Evolutionary conservation across 441 rosid genomes (phyloP).

Genomic region (Populus hybrid): DNA sequence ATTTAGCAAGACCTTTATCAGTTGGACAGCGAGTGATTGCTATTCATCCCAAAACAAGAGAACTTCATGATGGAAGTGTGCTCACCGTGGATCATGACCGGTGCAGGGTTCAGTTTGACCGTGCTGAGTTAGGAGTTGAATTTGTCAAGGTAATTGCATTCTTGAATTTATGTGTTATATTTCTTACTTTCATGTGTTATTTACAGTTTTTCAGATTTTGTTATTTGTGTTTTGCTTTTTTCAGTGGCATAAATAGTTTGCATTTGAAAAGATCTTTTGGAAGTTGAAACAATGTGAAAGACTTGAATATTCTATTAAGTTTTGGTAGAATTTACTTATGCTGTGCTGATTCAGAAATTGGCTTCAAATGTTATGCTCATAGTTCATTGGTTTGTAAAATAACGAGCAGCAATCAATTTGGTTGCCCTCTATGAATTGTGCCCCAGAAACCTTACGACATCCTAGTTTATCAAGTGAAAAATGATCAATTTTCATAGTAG

Average conservation of each 20-base stretch:
- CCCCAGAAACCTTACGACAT: not conserved
- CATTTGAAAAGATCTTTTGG: not conserved
- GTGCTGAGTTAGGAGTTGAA: constrained; percentile 82
- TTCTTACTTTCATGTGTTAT: not conserved
- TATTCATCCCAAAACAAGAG: constrained; percentile 89
- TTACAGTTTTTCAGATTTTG: not conserved
- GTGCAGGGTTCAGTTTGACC: constrained; percentile 88
- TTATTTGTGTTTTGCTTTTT: not conserved
- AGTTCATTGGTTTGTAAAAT: not conserved
- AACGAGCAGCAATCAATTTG: not conserved
- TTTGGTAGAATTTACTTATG: not conserved
- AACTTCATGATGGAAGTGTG: constrained; percentile 85
- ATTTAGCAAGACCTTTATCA: constrained; percentile 53
- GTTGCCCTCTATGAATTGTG: not conserved
- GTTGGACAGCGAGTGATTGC: constrained; percentile 65
- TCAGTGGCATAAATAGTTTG: not conserved
- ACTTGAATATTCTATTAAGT: not conserved
- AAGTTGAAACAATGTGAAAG: not conserved
- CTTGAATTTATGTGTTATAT: constrained; percentile 1
- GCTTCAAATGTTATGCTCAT: constrained; percentile 2
- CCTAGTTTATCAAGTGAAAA: not conserved
- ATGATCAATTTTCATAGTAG: not conserved
- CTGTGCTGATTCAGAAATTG: not conserved
- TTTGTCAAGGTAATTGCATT: constrained; percentile 65
- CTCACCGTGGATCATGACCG: constrained; percentile 83